A percentile compares a stretch with the other conserved stretches of the same genome.
These are phyloP conservation scores for Telfairia occidentalis DNA, from an alignment of 331 rosid species.

Conservation along the genomic window DNA sequence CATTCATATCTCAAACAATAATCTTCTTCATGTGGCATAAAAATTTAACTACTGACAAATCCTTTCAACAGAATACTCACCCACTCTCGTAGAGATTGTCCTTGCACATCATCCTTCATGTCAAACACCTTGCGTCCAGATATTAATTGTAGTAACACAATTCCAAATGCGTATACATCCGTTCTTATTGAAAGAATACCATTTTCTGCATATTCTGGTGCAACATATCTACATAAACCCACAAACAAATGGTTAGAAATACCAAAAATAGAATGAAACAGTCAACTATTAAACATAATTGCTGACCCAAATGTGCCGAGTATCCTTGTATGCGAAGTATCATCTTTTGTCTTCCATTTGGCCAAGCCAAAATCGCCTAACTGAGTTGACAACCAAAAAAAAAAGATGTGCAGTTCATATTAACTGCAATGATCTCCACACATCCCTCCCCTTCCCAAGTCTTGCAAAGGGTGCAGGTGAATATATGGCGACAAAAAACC, in stretches of 20 bases:
- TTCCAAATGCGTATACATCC: constrained; percentile 72
- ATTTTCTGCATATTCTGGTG: constrained; percentile 77
- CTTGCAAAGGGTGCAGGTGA: background rate
- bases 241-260: background rate
- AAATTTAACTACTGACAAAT: background rate
- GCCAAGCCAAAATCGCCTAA: constrained; percentile 85
- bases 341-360: constrained; percentile 53
- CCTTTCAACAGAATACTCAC: constrained; percentile 22
- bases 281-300: background rate
- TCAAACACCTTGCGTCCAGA: constrained; percentile 50
- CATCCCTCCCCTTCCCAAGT: background rate
- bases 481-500: background rate
- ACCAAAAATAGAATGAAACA: background rate
- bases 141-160: constrained; percentile 56
- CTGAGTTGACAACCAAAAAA: constrained; percentile 24
- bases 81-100: constrained; percentile 64
- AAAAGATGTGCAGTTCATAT: background rate
- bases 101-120: constrained; percentile 25
- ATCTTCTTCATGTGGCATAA: background rate
- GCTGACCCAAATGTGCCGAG: constrained; percentile 80
- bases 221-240: constrained; percentile 54
- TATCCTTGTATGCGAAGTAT: constrained; percentile 44
- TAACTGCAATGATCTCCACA: constrained; percentile 1
- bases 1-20: background rate
- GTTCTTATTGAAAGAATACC: constrained; percentile 61